Percentiles rank a stretch among this genome's conserved stretches.
Conservation (phyloP, 176 grass and related monocot genomes). For the Rhynchospora pubera region DNA sequence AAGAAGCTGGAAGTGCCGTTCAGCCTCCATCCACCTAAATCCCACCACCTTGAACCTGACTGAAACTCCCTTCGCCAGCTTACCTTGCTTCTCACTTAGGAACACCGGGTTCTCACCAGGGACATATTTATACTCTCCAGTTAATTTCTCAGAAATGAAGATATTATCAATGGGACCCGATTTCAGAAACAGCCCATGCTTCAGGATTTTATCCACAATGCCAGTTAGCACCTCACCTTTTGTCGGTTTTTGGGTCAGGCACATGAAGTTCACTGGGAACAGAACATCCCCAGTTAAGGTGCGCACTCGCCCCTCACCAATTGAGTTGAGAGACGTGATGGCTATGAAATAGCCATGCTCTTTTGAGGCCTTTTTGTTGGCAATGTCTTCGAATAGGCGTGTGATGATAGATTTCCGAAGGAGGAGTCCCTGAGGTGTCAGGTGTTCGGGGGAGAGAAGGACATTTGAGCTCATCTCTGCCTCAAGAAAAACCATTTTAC, state of each 20-base stretch:
- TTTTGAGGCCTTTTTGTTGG: slow-evolving; percentile 83
- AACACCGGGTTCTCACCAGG: slow-evolving; percentile 73
- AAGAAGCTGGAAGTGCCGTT: slow-evolving; percentile 75
- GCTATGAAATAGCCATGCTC: slow-evolving; percentile 86
- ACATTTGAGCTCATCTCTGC: slow-evolving; percentile 82
- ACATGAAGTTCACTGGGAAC: slow-evolving; percentile 67
- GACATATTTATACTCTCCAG: slow-evolving; percentile 69
- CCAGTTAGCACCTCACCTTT: slow-evolving; percentile 77
- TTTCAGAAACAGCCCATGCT: slow-evolving; percentile 79
- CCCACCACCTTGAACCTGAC: slow-evolving; percentile 87
- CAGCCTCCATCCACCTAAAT: slow-evolving; percentile 76
- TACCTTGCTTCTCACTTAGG: slow-evolving; percentile 57
- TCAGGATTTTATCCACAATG: slow-evolving; percentile 67
- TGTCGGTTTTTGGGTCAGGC: slow-evolving; percentile 68
- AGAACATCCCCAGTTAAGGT: slow-evolving; percentile 73
- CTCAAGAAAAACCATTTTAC: slow-evolving; percentile 75
- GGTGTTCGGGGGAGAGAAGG: slow-evolving; percentile 58
- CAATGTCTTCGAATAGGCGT: slow-evolving; percentile 67
- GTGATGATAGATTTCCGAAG: slow-evolving; percentile 79
- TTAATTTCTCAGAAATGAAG: slow-evolving; percentile 65
- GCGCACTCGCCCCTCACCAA: slow-evolving; percentile 73
- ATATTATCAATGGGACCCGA: slow-evolving; percentile 71
- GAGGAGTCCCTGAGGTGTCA: slow-evolving; percentile 54
- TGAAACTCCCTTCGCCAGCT: slow-evolving; percentile 59
- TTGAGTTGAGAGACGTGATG: slow-evolving; percentile 48